A percentile compares a stretch with the other conserved stretches of the same genome.
These are phyloP conservation scores for Colletotrichum karsti DNA, from an alignment of 2,329 filamentous ascomycete species.

Conservation along the genomic window DNA sequence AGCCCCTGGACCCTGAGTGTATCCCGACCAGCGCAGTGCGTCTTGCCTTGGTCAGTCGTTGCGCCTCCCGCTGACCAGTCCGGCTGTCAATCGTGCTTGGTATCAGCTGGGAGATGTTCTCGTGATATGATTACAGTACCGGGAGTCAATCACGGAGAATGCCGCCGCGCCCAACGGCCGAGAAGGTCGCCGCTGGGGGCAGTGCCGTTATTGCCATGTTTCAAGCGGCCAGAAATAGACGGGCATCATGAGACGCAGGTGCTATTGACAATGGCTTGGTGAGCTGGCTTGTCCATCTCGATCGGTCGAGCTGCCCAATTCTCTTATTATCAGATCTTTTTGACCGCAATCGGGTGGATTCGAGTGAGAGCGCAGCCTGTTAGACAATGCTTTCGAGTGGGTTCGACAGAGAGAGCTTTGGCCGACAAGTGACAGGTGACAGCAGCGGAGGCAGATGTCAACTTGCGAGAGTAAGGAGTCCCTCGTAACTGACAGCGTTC, in stretches of 20 bases:
- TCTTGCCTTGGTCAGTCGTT: constrained; percentile 4
- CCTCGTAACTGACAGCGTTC: not conserved
- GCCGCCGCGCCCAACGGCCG: constrained; percentile 11
- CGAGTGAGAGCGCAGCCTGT: not conserved
- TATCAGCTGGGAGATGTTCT: not conserved
- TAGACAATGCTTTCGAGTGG: not conserved
- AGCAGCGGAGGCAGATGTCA: not conserved
- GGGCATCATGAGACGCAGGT: not conserved
- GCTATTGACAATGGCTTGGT: not conserved
- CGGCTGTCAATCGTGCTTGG: not conserved
- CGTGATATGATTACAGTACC: not conserved
- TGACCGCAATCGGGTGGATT: not conserved
- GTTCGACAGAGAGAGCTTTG: constrained; percentile 3
- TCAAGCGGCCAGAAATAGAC: constrained; percentile 7
- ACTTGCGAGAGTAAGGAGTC: constrained; percentile 18
- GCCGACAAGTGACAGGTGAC: constrained; percentile 23
- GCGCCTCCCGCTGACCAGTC: not conserved
- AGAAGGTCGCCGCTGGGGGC: not conserved
- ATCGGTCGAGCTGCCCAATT: not conserved
- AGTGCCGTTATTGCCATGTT: constrained; percentile 20
- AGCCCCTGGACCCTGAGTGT: constrained; percentile 12
- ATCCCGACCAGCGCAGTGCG: not conserved
- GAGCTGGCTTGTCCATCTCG: not conserved
- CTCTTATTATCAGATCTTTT: not conserved
- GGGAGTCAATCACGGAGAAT: not conserved